Evolutionary conservation across 768 basidiomycete genomes (phyloP), one percentile per base, ranked within the genome.

Genomic region (Tylopilus felleus): DNA sequence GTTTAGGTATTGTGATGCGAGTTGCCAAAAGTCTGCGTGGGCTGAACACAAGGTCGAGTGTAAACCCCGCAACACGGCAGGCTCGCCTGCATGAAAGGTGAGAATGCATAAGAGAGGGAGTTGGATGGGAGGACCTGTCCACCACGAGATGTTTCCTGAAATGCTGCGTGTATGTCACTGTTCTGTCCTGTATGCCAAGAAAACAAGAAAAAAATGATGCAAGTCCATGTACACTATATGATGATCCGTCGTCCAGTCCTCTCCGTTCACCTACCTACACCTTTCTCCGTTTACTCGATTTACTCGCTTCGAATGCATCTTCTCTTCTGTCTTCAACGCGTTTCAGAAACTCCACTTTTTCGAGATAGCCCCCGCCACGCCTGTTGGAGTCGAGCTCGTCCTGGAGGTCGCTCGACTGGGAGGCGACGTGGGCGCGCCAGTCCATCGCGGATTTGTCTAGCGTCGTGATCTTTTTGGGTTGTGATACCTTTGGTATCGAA

Each of bases 391-490:
- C 82, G n/a, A 94, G 76, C 56, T 90, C 87, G 59, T 90, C 85
- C 55, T 81, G 78, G 9, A 85, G 63, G 4, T 74, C 78, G 19
- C 67, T 63, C 23, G 69, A 62, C 47, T 78, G 70, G 0, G 77
- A 56, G 19, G 76, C 69, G 14, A 90, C 69, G 60, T 93, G 90
- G 1, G 81, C 70, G 27, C 78, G 77, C 92, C 92, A 94, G 65
- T 94, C 92, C 80, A 94, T 83, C 13, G 86, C 83, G 0, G 88
- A 90, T 67, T 93, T 93, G 57, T 92, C 90, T 14, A 94, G 75
- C 23, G 90, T 93, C 22, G 87, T 84, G 8, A 94, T 75, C 70
- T 88, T 93, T 67, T 87, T 90, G 2, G 83, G 74, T 63, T 85
- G 90, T 35, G 70, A 73, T 1, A 70, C 57, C 13, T 73, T 73